Base-by-base conservation (phyloP, 148 eudicot genomes). In the Nepenthes gracilis region DNA sequence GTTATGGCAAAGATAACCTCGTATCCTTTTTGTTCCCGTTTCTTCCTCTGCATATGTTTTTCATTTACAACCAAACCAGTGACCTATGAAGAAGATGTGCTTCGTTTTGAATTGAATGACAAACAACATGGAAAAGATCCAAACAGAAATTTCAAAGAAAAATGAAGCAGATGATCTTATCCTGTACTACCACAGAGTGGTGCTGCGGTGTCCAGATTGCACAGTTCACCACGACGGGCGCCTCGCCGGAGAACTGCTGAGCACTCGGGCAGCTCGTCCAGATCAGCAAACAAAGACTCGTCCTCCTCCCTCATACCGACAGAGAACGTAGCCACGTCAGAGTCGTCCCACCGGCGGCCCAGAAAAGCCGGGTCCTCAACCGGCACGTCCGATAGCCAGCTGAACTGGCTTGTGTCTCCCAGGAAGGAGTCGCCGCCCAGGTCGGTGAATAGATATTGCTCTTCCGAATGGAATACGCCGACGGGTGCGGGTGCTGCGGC, bases 231-330 rank as follows among this genome's bases (percentile, higher is more conserved):
- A 3, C 45, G 6, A 40, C 45, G 0, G 4, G 6, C 45, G 8
- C 58, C 58, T 9, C 59, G 59, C 59, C 71, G 71, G 56, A 67
- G 62, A 11, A 72, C 71, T 57, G 58, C 50, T 1, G 76, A 50
- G 6, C 63, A 72, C 47, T 72, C 76, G 34, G 76, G 71, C 71
- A 72, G 53, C 57, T 72, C 76, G 1, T 60, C 71, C 33, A 72
- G 66, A 43, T 67, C 76, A 33, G 67, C 71, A 36, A 67, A 72
- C 49, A 72, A 37, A 1, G 48, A 36, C 64, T 72, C 51, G 12
- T 72, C 76, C 54, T 72, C 76, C 12, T 72, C 76, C 8, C 59
- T 51, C 60, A 61, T 62, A 2, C 60, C 54, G 56, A 55, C 38
- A 10, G 54, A n/a, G 55, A 52, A 32, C 55, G n/a, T 52, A 10